Conservation (phyloP, 148 eudicot species). For the Persicaria maculosa region DNA sequence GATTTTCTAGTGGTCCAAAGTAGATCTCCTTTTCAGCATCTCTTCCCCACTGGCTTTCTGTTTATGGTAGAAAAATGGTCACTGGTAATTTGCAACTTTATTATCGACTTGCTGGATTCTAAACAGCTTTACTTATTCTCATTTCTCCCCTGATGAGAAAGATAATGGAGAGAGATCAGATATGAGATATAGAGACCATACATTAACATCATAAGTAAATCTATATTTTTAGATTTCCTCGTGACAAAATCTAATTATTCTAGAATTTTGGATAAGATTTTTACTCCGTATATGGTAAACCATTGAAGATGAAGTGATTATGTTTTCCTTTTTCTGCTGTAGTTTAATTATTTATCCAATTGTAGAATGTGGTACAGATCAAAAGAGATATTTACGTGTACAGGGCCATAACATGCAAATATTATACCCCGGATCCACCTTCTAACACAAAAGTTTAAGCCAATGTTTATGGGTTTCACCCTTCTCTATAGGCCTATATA, state of each 20-base stretch:
- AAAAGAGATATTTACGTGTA: background rate
- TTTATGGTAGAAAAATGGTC: background rate
- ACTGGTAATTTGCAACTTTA: background rate
- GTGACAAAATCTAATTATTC: background rate
- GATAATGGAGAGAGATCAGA: background rate
- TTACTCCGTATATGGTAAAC: background rate
- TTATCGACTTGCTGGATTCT: background rate
- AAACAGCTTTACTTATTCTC: background rate
- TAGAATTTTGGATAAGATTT: background rate
- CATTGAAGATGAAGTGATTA: background rate
- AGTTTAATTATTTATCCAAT: background rate
- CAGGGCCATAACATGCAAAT: background rate
- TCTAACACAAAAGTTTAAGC: too few relatives aligned
- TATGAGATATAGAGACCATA: background rate
- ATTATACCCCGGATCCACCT: too few relatives aligned
- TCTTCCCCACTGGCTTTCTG: background rate
- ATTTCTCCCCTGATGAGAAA: background rate
- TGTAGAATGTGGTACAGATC: background rate
- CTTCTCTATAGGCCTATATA: too few relatives aligned
- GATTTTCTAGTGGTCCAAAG: background rate
- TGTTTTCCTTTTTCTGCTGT: background rate
- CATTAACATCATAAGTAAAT: background rate
- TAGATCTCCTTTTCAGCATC: slow-evolving; percentile 3
- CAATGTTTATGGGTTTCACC: too few relatives aligned
- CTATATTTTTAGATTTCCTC: background rate